Conservation (phyloP, 352 stramenopile species). For the Globisporangium megalacanthum region DNA sequence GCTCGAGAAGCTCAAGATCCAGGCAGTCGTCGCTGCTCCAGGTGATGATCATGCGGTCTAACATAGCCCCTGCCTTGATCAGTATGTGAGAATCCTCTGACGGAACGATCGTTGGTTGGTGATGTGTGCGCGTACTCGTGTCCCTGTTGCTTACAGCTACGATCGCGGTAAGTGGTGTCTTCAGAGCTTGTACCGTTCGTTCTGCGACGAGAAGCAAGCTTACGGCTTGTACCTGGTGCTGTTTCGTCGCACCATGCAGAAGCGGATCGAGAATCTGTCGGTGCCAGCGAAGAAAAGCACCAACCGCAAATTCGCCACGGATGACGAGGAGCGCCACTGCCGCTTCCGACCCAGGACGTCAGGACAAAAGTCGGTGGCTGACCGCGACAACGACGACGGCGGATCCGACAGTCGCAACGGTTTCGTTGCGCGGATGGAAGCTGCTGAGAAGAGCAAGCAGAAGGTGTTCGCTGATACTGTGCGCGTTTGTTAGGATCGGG, state of each 20-base stretch:
- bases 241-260: constrained; percentile 20
- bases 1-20: constrained; percentile 47
- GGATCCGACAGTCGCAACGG: constrained; percentile 15
- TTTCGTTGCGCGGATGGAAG: constrained; percentile 78
- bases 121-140: background rate
- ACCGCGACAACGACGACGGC: constrained; percentile 19
- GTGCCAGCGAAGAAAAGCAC: constrained; percentile 35
- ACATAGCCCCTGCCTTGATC: no score
- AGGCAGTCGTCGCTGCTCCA: constrained; percentile 34
- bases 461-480: constrained; percentile 31
- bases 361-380: constrained; percentile 19
- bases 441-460: constrained; percentile 66
- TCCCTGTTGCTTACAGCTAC: background rate
- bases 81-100: background rate
- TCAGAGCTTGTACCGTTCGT: no score
- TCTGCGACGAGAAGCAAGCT: background rate
- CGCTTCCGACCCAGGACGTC: constrained; percentile 45
- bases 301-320: constrained; percentile 49
- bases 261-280: constrained; percentile 58
- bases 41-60: constrained; percentile 21
- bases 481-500: background rate
- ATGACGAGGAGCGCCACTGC: constrained; percentile 73
- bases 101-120: background rate
- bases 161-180: constrained; percentile 1
- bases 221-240: background rate